Conservation (phyloP, 2,329 filamentous ascomycete species). For the Fusarium hostae region DNA sequence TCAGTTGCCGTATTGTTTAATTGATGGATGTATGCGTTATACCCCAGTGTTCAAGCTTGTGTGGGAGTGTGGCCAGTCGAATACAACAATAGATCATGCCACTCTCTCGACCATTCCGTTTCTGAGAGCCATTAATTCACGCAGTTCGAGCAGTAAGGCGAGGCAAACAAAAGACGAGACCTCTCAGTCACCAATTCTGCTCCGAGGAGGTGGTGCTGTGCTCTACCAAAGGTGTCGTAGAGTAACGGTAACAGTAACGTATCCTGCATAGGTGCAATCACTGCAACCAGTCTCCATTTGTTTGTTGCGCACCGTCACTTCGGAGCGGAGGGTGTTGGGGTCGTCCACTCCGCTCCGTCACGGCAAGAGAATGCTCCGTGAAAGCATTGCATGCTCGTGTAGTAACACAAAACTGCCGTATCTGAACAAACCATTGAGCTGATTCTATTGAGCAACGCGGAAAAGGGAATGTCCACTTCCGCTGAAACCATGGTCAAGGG, state of each 20-base stretch:
- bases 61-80: neutral
- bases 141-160: neutral
- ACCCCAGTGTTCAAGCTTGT: neutral
- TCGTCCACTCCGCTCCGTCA: conserved; percentile 7
- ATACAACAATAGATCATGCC: conserved; percentile 12
- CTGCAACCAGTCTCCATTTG: conserved; percentile 5
- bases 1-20: neutral
- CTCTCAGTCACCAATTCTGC: conserved; percentile 10
- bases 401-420: conserved; percentile 17
- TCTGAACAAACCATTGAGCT: neutral
- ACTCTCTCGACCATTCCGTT: conserved; percentile 12
- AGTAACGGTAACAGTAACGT: conserved; percentile 8
- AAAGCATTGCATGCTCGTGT: conserved; percentile 4
- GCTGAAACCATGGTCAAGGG: neutral
- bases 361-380: conserved; percentile 4
- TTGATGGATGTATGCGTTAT: neutral
- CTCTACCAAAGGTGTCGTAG: neutral
- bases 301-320: neutral
- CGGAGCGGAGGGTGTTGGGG: neutral
- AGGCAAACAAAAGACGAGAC: neutral
- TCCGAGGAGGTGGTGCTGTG: neutral
- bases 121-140: conserved; percentile 14
- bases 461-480: neutral
- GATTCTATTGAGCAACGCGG: neutral
- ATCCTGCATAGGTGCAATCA: neutral